Percentiles rank a stretch among this genome's conserved stretches.
phyloP scores from a whole-genome alignment of 345 rosid species.

The Raphanus sativus region DNA sequence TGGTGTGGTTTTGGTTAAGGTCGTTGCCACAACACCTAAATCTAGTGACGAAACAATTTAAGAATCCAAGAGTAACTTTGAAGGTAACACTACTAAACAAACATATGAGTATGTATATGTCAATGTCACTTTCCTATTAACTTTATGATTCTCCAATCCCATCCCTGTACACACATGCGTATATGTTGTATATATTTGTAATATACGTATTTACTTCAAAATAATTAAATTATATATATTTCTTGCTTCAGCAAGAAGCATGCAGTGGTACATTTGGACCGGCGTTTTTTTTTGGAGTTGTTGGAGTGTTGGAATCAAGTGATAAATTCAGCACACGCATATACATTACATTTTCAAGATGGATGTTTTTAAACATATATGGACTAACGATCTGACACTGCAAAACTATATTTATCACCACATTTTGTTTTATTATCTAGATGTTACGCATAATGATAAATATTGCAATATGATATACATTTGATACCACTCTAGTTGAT shows the following conservation, averaged over 20 bases:
- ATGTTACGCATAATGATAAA: neutral
- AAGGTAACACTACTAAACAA: constrained; percentile 31
- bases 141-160: neutral
- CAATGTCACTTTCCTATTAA: constrained; percentile 18
- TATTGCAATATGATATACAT: neutral
- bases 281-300: constrained; percentile 23
- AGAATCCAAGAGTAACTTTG: constrained; percentile 30
- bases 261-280: constrained; percentile 31
- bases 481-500: too few species aligned
- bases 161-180: constrained; percentile 16
- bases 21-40: constrained; percentile 38
- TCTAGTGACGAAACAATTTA: constrained; percentile 26
- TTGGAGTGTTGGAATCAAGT: constrained; percentile 36
- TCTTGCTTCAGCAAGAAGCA: constrained; percentile 36
- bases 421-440: neutral
- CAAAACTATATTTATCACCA: neutral
- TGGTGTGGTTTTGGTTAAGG: constrained; percentile 34
- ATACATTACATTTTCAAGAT: neutral
- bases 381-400: constrained; percentile 4
- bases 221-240: neutral
- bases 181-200: neutral
- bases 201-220: neutral
- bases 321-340: constrained; percentile 7
- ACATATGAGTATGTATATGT: constrained; percentile 24
- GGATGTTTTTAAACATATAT: neutral